These are phyloP conservation scores for Brassica cretica DNA, from an alignment of 345 rosid genomes.

Conservation along the genomic window DNA sequence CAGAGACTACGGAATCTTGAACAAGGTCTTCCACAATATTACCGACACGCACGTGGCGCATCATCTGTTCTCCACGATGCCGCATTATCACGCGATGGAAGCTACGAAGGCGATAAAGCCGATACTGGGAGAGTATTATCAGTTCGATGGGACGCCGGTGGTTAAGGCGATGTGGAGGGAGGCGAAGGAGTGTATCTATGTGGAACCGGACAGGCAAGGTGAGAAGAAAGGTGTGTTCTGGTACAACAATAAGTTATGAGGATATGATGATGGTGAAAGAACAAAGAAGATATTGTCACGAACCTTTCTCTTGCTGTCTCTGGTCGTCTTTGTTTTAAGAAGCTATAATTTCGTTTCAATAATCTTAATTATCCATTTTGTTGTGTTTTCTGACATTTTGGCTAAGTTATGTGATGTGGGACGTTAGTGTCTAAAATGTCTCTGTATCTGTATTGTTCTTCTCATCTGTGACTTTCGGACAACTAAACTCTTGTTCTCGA, in stretches of 20 bases:
- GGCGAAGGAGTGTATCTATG: slow-evolving; percentile 85
- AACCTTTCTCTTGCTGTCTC: slow-evolving; percentile 9
- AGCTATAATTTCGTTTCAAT: slow-evolving; percentile 27
- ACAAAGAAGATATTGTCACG: slow-evolving; percentile 1
- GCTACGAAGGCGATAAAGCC: slow-evolving; percentile 91
- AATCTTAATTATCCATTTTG: slow-evolving; percentile 21
- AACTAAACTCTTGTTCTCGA: slow-evolving; percentile 5
- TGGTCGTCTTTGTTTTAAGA: slow-evolving; percentile 27
- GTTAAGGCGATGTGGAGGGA: slow-evolving; percentile 81
- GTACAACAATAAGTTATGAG: slow-evolving; percentile 66
- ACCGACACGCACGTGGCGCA: slow-evolving; percentile 90
- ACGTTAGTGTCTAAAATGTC: slow-evolving; percentile 20
- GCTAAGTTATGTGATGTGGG: slow-evolving; percentile 19
- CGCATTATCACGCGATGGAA: slow-evolving; percentile 89
- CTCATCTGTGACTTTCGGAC: slow-evolving; percentile 34
- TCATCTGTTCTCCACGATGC: slow-evolving; percentile 85
- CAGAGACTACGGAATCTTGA: slow-evolving; percentile 80
- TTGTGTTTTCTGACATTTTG: slow-evolving; percentile 31
- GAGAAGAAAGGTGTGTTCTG: slow-evolving; percentile 74
- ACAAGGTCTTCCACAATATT: slow-evolving; percentile 82
- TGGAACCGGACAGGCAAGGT: slow-evolving; percentile 65
- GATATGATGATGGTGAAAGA: slow-evolving; percentile 17
- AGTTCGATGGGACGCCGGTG: slow-evolving; percentile 68
- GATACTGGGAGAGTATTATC: slow-evolving; percentile 74
- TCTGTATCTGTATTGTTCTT: slow-evolving; percentile 24